Percentiles rank a stretch among this genome's conserved stretches.
Evolutionary conservation across 305 asterid genomes (phyloP).

Genomic region (Solanum hybrid): DNA sequence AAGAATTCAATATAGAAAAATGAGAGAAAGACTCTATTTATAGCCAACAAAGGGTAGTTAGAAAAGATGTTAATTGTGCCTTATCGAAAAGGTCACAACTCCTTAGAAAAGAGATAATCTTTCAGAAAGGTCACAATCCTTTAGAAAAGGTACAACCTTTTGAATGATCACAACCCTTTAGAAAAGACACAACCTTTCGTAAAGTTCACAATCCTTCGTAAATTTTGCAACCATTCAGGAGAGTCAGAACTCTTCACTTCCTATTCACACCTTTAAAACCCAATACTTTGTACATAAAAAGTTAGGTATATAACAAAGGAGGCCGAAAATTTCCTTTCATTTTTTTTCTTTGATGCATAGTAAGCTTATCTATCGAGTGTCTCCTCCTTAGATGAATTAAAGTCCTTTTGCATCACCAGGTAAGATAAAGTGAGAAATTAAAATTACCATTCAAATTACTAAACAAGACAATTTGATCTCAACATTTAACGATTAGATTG

Average conservation of each 20-base stretch:
- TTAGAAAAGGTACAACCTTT: no score
- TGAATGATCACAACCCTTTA: background rate
- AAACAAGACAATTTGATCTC: background rate
- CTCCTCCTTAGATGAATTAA: background rate
- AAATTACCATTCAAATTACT: background rate
- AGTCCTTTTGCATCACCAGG: background rate
- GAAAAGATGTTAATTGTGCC: background rate
- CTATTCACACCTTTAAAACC: background rate
- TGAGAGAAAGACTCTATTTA: no score
- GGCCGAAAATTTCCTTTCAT: background rate
- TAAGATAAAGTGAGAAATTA: background rate
- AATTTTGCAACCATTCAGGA: no score
- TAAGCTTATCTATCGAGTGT: background rate
- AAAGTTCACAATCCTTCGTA: background rate
- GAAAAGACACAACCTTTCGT: background rate
- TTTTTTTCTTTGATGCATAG: background rate
- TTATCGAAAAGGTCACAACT: background rate
- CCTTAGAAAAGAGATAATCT: no score
- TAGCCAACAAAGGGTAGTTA: background rate
- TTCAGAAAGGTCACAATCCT: background rate
- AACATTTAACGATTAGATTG: background rate
- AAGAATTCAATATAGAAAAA: background rate
- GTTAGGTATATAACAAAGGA: background rate
- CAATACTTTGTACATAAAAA: no score
- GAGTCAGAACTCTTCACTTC: no score